Conservation (phyloP, 441 rosid species). For the Gossypium davidsonii region DNA sequence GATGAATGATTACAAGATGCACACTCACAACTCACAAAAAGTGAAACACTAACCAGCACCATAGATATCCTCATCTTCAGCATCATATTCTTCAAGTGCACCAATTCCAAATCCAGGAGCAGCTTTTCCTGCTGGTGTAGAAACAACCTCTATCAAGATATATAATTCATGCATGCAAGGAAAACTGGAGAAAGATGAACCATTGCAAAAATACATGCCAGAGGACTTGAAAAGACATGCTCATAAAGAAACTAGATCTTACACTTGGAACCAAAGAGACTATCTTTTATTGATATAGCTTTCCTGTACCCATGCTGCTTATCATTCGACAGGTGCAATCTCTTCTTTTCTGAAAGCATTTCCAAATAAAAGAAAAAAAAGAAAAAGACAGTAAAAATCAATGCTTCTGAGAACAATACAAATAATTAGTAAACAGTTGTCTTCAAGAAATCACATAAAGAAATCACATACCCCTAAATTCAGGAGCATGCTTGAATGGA, state of each 20-base stretch:
- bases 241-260: slow-evolving; percentile 30
- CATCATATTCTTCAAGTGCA: slow-evolving; percentile 93
- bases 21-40: neutral
- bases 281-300: slow-evolving; percentile 51
- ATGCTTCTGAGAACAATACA: slow-evolving; percentile 6
- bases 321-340: slow-evolving; percentile 43
- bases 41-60: slow-evolving; percentile 43
- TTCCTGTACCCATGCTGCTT: slow-evolving; percentile 36
- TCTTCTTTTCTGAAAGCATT: slow-evolving; percentile 61
- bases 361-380: neutral
- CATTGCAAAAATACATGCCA: neutral
- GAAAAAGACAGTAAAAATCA: slow-evolving; percentile 17
- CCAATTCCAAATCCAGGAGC: slow-evolving; percentile 99
- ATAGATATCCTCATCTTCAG: slow-evolving; percentile 94
- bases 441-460: slow-evolving; percentile 29
- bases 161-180: slow-evolving; percentile 10
- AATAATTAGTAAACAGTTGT: slow-evolving; percentile 17
- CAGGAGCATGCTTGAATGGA: slow-evolving; percentile 96
- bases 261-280: slow-evolving; percentile 75
- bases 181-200: slow-evolving; percentile 3
- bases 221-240: slow-evolving; percentile 7
- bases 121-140: slow-evolving; percentile 78
- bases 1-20: neutral
- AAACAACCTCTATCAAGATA: slow-evolving; percentile 19
- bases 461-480: slow-evolving; percentile 69